phyloP scores from a whole-genome alignment of 2,329 filamentous ascomycete species.

The Sordariomycetes sp. region DNA sequence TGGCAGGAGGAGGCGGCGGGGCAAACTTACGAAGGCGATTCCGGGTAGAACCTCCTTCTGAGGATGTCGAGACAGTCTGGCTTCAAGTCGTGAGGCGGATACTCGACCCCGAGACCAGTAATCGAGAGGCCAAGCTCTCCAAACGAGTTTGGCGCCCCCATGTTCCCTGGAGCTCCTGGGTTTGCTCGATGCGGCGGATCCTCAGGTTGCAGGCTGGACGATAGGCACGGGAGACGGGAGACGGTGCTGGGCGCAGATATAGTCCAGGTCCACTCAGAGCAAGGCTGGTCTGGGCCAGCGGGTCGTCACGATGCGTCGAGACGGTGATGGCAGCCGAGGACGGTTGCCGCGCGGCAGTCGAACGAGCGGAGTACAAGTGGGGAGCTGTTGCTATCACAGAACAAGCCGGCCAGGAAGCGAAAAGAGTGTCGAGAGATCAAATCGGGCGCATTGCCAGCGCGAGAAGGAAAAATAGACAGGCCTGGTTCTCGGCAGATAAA shows the following conservation, averaged over 20 bases:
- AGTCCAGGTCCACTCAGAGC: neutral
- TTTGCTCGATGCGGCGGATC: neutral
- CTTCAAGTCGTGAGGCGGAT: slow-evolving; percentile 44
- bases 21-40: slow-evolving; percentile 43
- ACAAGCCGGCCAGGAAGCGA: neutral
- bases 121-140: slow-evolving; percentile 49
- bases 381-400: neutral
- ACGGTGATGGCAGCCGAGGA: neutral
- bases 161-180: slow-evolving; percentile 11
- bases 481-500: neutral
- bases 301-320: neutral
- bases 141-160: slow-evolving; percentile 30
- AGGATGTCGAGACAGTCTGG: slow-evolving; percentile 40
- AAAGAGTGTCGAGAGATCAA: neutral
- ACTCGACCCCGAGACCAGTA: slow-evolving; percentile 46
- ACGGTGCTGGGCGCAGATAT: too few relatives aligned
- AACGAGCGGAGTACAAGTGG: too few relatives aligned
- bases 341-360: too few relatives aligned
- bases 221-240: too few relatives aligned
- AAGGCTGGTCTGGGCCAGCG: neutral
- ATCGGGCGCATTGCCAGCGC: neutral
- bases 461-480: neutral
- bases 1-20: neutral
- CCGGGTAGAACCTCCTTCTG: slow-evolving; percentile 45
- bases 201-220: neutral